These are phyloP conservation scores for Exsudoporus frostii DNA, from an alignment of 768 basidiomycete species.

Conservation along the genomic window DNA sequence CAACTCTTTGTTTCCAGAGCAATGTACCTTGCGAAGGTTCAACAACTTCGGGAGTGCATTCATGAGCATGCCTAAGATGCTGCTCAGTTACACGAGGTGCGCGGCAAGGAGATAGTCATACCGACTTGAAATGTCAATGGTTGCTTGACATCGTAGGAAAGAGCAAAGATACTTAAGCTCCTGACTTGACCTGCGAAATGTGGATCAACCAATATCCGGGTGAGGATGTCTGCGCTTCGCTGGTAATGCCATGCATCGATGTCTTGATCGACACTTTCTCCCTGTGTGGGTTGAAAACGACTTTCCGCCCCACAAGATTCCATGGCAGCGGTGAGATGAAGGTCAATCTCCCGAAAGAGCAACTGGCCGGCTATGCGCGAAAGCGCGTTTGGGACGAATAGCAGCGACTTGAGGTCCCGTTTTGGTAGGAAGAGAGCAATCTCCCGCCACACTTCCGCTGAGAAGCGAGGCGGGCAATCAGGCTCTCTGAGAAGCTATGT, in stretches of 20 bases:
- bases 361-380: conserved; percentile 68
- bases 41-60: conserved; percentile 63
- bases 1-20: conserved; percentile 54
- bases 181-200: conserved; percentile 56
- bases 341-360: conserved; percentile 60
- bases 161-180: conserved; percentile 58
- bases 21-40: conserved; percentile 58
- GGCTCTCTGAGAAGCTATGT: conserved; percentile 35
- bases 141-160: conserved; percentile 44
- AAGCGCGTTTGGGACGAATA: conserved; percentile 62
- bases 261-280: conserved; percentile 25
- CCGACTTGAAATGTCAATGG: conserved; percentile 64
- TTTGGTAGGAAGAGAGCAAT: conserved; percentile 60
- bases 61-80: conserved; percentile 55
- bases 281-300: conserved; percentile 13
- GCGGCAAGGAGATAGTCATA: conserved; percentile 22
- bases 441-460: conserved; percentile 70
- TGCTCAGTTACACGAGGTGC: neutral
- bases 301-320: conserved; percentile 21
- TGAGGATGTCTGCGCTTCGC: conserved; percentile 69
- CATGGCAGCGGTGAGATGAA: conserved; percentile 50
- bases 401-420: conserved; percentile 60
- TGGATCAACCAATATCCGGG: conserved; percentile 58
- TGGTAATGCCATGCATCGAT: conserved; percentile 50
- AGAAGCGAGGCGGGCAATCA: conserved; percentile 50